phyloP scores from a whole-genome alignment of 257 asterid species.

The Penstemon barbatus region DNA sequence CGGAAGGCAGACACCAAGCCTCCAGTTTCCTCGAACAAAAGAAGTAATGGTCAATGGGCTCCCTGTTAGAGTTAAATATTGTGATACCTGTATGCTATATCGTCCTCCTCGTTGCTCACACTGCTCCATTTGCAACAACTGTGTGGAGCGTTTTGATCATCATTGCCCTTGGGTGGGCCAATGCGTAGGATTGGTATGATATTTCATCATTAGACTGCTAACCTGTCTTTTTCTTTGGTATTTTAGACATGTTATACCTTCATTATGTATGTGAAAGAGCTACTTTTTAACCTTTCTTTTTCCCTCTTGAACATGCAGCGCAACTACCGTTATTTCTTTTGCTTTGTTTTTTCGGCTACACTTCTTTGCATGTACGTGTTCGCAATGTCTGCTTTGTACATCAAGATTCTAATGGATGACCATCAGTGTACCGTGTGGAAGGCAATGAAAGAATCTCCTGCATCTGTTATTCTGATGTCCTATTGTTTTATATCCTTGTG shows the following conservation, averaged over 20 bases:
- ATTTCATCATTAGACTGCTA: slow-evolving; percentile 16
- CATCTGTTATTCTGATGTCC: slow-evolving; percentile 77
- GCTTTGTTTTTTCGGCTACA: slow-evolving; percentile 82
- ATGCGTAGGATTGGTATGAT: slow-evolving; percentile 88
- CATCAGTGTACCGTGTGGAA: slow-evolving; percentile 80
- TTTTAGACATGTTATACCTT: not conserved
- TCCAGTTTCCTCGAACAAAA: slow-evolving; percentile 88
- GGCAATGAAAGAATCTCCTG: slow-evolving; percentile 98
- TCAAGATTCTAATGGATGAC: slow-evolving; percentile 88
- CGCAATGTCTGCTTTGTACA: slow-evolving; percentile 77
- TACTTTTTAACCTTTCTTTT: slow-evolving; percentile 19
- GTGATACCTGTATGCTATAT: slow-evolving; percentile 97
- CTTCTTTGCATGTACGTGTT: slow-evolving; percentile 91
- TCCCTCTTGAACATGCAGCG: slow-evolving; percentile 65
- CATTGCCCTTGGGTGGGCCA: slow-evolving; percentile 99
- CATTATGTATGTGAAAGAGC: slow-evolving; percentile 13
- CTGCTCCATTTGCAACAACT: slow-evolving; percentile 94
- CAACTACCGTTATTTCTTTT: slow-evolving; percentile 94
- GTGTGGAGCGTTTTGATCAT: slow-evolving; percentile 97
- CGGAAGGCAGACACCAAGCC: slow-evolving; percentile 92
- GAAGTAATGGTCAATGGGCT: slow-evolving; percentile 96
- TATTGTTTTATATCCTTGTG: slow-evolving; percentile 90
- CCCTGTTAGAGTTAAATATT: slow-evolving; percentile 87
- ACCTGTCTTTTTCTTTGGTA: not conserved
- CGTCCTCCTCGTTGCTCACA: slow-evolving; percentile 99